Conservation (phyloP, 176 grass and related monocot genomes). For the Oropetium thomaeum region DNA sequence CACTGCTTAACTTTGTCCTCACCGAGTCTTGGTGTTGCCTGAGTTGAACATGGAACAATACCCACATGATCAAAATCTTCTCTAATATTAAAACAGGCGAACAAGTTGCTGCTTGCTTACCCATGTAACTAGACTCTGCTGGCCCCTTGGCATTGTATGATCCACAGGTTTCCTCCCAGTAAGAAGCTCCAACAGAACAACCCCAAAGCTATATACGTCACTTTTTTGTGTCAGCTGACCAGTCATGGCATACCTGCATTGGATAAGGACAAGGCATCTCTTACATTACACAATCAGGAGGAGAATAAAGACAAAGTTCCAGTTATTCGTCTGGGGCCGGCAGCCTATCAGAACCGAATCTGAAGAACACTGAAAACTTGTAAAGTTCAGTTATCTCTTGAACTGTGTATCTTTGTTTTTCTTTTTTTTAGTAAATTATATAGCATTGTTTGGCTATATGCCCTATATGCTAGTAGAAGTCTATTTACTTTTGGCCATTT, state of each 20-base stretch:
- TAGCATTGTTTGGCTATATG: too few species aligned
- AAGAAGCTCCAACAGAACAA: constrained; percentile 78
- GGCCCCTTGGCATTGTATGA: constrained; percentile 84
- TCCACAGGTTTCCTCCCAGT: constrained; percentile 82
- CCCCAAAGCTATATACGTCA: constrained; percentile 83
- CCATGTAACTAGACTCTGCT: constrained; percentile 91
- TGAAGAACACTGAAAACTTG: too few species aligned
- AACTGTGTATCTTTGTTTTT: too few species aligned
- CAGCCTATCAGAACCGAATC: too few species aligned
- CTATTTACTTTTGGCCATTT: too few species aligned
- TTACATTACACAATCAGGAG: constrained; percentile 2
- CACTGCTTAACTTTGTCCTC: constrained; percentile 87
- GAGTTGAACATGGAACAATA: constrained; percentile 19
- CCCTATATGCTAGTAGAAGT: too few species aligned
- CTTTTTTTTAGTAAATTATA: too few species aligned
- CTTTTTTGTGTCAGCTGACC: constrained; percentile 72
- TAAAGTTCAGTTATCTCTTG: too few species aligned
- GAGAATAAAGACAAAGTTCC: too few species aligned
- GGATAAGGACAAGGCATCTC: neutral
- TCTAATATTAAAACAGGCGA: too few species aligned
- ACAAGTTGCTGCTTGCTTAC: constrained; percentile 39
- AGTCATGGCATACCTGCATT: constrained; percentile 79
- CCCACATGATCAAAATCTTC: constrained; percentile 10
- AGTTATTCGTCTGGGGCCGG: too few species aligned
- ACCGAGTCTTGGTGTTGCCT: constrained; percentile 78